Evolutionary conservation across 108 stramenopile species (phyloP), one percentile per base, ranked within the genome.

Genomic region (Fistulifera pelliculosa): DNA sequence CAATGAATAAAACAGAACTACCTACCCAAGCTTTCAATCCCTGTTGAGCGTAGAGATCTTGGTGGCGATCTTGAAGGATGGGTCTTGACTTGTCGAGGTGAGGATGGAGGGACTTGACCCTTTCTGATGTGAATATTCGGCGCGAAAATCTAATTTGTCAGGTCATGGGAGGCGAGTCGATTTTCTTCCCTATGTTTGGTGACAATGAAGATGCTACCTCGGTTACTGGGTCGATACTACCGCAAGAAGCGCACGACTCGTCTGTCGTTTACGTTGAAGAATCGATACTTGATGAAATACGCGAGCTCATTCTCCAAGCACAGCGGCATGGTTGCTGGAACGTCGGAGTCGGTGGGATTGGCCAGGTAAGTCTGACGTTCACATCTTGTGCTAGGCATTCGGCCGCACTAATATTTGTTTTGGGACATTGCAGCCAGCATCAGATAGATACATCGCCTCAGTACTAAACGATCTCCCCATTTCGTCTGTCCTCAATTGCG

Each of bases 1-100:
- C 8, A 3, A 35, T 35, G 31, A 35, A 35, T 8, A 35, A 35
- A 35, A n/a, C n/a, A 79, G 76, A 84, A 85, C 41, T 87, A 92
- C 41, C 73, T 92, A 13, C 90, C 90, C 63, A 81, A 78, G 59
- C 80, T 92, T 75, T 81, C 84, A 0, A 92, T 92, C 47, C 90
- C 90, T 8, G 78, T 92, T 39, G 86, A 92, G 59, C 77, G 76
- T 27, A 70, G 86, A 28, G 84, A 85, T 24, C 69, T 92, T 15
- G 75, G 73, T 28, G 31, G 31, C 8, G 31, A 35, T 6, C 8
- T 35, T 3, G 90, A 87, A 43, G 84, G 86, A 8, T 92, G 86
- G 86, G 77, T 85, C 17, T 56, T 92, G 10, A 87, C 90, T 38
- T 92, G 90, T 55, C 72, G 82, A 28, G 74, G 83, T 18, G 65